Base-by-base conservation (phyloP, 2,329 filamentous ascomycete species). In the Talaromyces piceae region DNA sequence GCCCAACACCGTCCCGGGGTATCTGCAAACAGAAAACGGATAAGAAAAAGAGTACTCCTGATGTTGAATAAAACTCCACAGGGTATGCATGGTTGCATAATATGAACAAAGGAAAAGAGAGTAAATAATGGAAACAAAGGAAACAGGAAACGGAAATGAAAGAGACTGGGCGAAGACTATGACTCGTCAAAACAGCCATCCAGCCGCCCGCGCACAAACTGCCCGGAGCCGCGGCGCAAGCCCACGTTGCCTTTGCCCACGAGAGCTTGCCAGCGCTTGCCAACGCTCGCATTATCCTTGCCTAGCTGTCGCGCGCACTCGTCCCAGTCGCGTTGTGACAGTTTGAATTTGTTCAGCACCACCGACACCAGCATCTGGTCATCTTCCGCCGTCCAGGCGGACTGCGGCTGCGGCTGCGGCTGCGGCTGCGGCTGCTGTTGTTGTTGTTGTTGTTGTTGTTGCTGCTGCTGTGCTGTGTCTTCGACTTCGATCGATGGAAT, bases 231-330 rank as follows among this genome's bases (percentile, higher is more conserved):
- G 18, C 65, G 61, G 47, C 67, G 64, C 45, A 75, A 58, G 5
- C 69, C 69, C 18, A 74, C 63, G 49, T 72, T 67, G n/a, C 72
- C 71, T 50, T 72, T 65, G 8, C 66, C 66, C 16, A 75, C 59
- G 11, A 75, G 66, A 37, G 66, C 59, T 46, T 64, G 66, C 72
- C 71, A 75, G 46, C 73, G 60, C 48, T 60, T 62, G n/a, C 68
- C 69, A 22, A 73, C 61, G 45, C 66, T 70, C 16, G 67, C 67
- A 26, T 66, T 60, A 45, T 71, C 67, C 45, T 66, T 67, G 46
- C 72, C 72, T 55, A 76, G 63, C 50, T 56, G 61, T 28, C 65
- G 63, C 20, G 72, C 72, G 56, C 72, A 75, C 25, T 73, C 72
- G 23, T 70, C 67, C 73, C 71, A 74, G 46, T 74, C 70, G 46